Evolutionary conservation across 2,329 filamentous ascomycete genomes (phyloP).

Genomic region (Diaporthe caulivora): DNA sequence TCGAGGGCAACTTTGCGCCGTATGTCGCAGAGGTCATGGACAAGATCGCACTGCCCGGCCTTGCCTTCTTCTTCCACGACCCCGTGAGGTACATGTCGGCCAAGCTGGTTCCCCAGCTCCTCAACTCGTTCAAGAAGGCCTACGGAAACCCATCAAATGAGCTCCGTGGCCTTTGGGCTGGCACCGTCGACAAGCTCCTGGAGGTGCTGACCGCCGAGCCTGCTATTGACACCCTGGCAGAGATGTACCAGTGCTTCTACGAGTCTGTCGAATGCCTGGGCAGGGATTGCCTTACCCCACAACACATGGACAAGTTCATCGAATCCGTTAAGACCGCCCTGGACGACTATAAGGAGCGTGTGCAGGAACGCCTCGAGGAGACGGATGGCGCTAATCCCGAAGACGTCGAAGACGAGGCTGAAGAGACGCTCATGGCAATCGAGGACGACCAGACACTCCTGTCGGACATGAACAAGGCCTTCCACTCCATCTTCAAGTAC

Average conservation of each 20-base stretch:
- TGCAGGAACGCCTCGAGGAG: slow-evolving; percentile 86
- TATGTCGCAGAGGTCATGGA: slow-evolving; percentile 96
- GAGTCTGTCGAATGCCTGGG: slow-evolving; percentile 96
- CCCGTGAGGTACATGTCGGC: slow-evolving; percentile 95
- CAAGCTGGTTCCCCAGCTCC: slow-evolving; percentile 91
- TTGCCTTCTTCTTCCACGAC: slow-evolving; percentile 99
- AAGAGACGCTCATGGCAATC: slow-evolving; percentile 89
- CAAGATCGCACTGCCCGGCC: slow-evolving; percentile 91
- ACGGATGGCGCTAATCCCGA: slow-evolving; percentile 79
- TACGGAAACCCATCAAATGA: slow-evolving; percentile 85
- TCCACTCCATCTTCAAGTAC: slow-evolving; percentile 99
- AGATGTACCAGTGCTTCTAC: slow-evolving; percentile 99
- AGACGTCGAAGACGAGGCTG: slow-evolving; percentile 87
- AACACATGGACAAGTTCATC: slow-evolving; percentile 90
- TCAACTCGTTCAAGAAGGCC: slow-evolving; percentile 94
- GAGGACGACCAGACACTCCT: slow-evolving; percentile 97
- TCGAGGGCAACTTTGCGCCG: slow-evolving; percentile 92
- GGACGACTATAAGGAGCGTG: slow-evolving; percentile 92
- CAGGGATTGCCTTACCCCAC: slow-evolving; percentile 80
- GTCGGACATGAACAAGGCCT: slow-evolving; percentile 99
- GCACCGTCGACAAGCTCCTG: slow-evolving; percentile 88
- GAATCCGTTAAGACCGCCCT: slow-evolving; percentile 86
- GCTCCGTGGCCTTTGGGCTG: slow-evolving; percentile 85
- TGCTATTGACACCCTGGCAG: slow-evolving; percentile 93
- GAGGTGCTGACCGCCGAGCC: slow-evolving; percentile 95